phyloP scores from a whole-genome alignment of 176 grass and related monocot genomes.

The Zizania latifolia region DNA sequence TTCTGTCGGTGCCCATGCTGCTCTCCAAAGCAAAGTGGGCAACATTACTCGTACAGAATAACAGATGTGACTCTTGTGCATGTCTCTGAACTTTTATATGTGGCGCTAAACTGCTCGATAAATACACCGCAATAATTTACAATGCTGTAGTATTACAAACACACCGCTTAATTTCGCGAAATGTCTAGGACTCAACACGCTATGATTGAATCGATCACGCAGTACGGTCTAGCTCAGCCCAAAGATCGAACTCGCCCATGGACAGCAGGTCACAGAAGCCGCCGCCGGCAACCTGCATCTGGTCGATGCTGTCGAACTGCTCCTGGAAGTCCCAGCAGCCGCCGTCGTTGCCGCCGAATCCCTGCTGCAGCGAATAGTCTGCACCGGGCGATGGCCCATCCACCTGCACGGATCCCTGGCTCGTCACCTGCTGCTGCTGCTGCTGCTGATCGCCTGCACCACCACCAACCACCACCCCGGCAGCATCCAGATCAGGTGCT shows the following conservation, averaged over 20 bases:
- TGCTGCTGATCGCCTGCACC: conserved; percentile 17
- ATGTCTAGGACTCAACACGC: background rate
- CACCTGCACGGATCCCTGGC: conserved; percentile 40
- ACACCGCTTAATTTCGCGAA: conserved; percentile 8
- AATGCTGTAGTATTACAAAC: conserved; percentile 17
- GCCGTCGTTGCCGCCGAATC: conserved; percentile 34
- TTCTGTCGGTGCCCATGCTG: conserved; percentile 21
- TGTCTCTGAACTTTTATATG: background rate
- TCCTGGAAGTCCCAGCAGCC: conserved; percentile 49
- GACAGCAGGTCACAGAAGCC: conserved; percentile 57
- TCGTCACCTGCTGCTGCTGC: background rate
- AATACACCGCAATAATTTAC: conserved; percentile 43
- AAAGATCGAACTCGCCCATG: conserved; percentile 41
- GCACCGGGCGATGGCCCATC: conserved; percentile 22
- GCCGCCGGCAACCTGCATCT: conserved; percentile 27
- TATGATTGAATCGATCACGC: background rate
- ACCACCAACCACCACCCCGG: background rate
- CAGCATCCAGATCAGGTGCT: conserved; percentile 27
- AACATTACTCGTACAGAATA: background rate
- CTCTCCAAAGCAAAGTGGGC: conserved; percentile 6
- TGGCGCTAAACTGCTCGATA: conserved; percentile 17
- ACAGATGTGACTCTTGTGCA: background rate
- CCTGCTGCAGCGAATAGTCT: conserved; percentile 35
- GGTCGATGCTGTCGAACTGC: conserved; percentile 50
- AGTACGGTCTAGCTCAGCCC: conserved; percentile 30